phyloP scores from a whole-genome alignment of 345 rosid species.

The Nasturtium officinale region DNA sequence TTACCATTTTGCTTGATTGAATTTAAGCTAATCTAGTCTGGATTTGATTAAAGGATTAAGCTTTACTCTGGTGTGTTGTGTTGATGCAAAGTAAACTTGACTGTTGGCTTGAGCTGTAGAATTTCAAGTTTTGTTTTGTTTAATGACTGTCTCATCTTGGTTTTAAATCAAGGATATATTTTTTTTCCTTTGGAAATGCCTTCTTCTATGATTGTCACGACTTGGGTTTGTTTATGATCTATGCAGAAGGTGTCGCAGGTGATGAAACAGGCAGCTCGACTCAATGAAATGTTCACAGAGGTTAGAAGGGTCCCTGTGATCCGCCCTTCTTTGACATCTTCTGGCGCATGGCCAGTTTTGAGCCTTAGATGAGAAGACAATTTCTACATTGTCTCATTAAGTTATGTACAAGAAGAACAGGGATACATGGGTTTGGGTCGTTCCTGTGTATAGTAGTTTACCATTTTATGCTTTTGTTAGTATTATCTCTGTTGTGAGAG shows the following conservation, averaged over 20 bases:
- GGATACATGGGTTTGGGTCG: background rate
- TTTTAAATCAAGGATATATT: background rate
- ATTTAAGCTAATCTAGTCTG: constrained; percentile 6
- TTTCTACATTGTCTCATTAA: constrained; percentile 1
- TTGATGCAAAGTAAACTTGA: constrained; percentile 9
- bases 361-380: constrained; percentile 37
- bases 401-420: background rate
- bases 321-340: constrained; percentile 61
- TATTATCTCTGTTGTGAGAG: background rate
- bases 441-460: constrained; percentile 5
- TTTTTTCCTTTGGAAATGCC: background rate
- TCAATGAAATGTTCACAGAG: constrained; percentile 84
- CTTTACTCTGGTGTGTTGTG: background rate
- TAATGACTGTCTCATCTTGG: background rate
- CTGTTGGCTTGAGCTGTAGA: background rate
- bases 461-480: background rate
- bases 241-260: constrained; percentile 39
- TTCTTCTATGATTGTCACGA: constrained; percentile 19
- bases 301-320: constrained; percentile 79
- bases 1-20: constrained; percentile 3
- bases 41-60: background rate
- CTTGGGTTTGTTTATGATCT: constrained; percentile 34
- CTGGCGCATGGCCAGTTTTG: constrained; percentile 73
- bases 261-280: constrained; percentile 75
- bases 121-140: background rate